Conservation (phyloP, 2,329 filamentous ascomycete species). For the Penicillium sp. region DNA sequence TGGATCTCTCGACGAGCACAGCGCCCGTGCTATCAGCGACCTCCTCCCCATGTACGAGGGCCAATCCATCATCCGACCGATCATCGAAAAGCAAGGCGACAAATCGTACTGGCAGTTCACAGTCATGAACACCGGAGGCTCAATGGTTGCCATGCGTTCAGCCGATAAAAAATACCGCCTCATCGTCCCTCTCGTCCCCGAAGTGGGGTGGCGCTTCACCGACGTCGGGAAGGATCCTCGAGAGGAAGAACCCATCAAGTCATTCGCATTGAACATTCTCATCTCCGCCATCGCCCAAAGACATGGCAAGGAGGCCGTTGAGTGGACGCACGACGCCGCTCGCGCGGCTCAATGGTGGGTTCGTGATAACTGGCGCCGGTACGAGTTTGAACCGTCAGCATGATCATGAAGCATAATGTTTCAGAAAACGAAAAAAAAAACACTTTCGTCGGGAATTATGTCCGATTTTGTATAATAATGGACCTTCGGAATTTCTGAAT, state of each 20-base stretch:
- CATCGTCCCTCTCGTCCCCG: slow-evolving; percentile 73
- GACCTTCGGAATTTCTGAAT: slow-evolving; percentile 1
- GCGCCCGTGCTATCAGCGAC: slow-evolving; percentile 36
- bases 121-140: slow-evolving; percentile 37
- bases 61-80: slow-evolving; percentile 47
- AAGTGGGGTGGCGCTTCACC: slow-evolving; percentile 49
- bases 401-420: background rate
- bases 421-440: background rate
- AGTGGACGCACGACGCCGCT: slow-evolving; percentile 38
- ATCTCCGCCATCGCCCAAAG: slow-evolving; percentile 23
- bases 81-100: slow-evolving; percentile 32
- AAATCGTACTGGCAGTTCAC: slow-evolving; percentile 36
- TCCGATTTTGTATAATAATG: slow-evolving; percentile 10
- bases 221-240: slow-evolving; percentile 35
- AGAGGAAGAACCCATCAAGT: slow-evolving; percentile 33
- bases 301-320: slow-evolving; percentile 33
- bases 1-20: slow-evolving; percentile 37
- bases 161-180: slow-evolving; percentile 73
- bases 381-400: slow-evolving; percentile 13
- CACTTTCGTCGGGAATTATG: background rate
- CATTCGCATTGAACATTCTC: slow-evolving; percentile 31
- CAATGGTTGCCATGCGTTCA: slow-evolving; percentile 63
- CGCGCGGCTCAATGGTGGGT: slow-evolving; percentile 42
- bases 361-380: slow-evolving; percentile 31
- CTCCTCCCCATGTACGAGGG: slow-evolving; percentile 49